Conservation (phyloP, 371 early-diverging fungal species). For the Circinella minor region DNA sequence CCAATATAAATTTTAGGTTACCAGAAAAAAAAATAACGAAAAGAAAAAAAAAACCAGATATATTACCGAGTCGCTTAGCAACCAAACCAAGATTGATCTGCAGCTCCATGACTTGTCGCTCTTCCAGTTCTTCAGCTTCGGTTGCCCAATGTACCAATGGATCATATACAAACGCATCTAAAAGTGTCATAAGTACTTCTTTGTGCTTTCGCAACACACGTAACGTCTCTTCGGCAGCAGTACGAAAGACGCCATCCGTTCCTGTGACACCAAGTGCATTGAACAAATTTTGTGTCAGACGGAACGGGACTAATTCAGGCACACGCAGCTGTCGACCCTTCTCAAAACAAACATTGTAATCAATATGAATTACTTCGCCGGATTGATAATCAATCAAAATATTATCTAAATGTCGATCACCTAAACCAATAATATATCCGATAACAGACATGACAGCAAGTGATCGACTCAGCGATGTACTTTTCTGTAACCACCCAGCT, state of each 20-base stretch:
- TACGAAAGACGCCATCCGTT: slow-evolving; percentile 81
- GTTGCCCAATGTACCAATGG: slow-evolving; percentile 78
- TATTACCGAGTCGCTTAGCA: slow-evolving; percentile 42
- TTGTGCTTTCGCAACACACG: slow-evolving; percentile 79
- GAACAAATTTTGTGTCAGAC: slow-evolving; percentile 89
- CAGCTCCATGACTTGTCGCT: slow-evolving; percentile 45
- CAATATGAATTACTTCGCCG: slow-evolving; percentile 97
- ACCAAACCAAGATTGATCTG: slow-evolving; percentile 42
- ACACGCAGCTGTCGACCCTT: slow-evolving; percentile 87
- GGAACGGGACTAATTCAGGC: slow-evolving; percentile 97
- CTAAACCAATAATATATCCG: slow-evolving; percentile 98
- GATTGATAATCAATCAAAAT: slow-evolving; percentile 87
- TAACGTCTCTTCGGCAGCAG: slow-evolving; percentile 74
- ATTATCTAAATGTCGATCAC: slow-evolving; percentile 99
- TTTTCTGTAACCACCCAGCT: slow-evolving; percentile 75
- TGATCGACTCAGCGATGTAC: slow-evolving; percentile 81
- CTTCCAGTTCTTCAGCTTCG: slow-evolving; percentile 43
- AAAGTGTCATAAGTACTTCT: slow-evolving; percentile 81
- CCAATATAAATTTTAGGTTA: not conserved
- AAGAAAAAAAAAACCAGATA: not conserved
- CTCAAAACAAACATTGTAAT: slow-evolving; percentile 98
- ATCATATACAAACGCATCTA: slow-evolving; percentile 95
- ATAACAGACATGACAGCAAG: slow-evolving; percentile 94
- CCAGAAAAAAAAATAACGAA: not conserved
- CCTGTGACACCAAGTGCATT: slow-evolving; percentile 82